Base-by-base conservation (phyloP, 192 early-diverging fungal genomes). In the Entomortierella parvispora region DNA sequence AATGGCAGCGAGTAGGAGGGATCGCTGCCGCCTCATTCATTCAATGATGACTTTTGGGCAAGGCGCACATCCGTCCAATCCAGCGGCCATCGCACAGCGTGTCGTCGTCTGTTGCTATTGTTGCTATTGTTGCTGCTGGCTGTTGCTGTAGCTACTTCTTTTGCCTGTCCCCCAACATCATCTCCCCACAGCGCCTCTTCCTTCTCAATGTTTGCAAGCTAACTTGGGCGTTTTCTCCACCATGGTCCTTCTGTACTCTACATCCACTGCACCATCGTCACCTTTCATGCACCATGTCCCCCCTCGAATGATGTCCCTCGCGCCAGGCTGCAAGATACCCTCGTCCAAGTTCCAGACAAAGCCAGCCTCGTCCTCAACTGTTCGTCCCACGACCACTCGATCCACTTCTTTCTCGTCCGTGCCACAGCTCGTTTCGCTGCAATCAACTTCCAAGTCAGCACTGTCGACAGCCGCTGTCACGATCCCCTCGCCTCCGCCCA, bases 401-500 rank as follows among this genome's bases (percentile, higher is more conserved):
- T 77, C 74, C 18, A 77, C 66, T 9, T 77, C 74, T 7, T 37
- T 40, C 2, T 68, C 74, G 1, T 63, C 65, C 17, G 33, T 68
- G 1, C 65, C 74, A 37, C 47, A 25, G 26, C 32, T 58, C 15
- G 11, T 31, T 31, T 32, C 47, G 56, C 34, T 44, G 28, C 44
- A 42, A 22, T 12, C 15, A n/a, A 22, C 32, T 0, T 15, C 47
- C 12, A 55, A 29, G 18, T 15, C 23, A 12, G 17, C 66, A 5
- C n/a, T n/a, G n/a, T 45, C 64, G 3, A 45, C 74, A 2, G 10
- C 40, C 33, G 53, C 65, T 34, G 51, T 68, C 44, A 28, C 55
- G 18, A 77, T 68, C 52, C 74, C 74, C 14, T 77, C 65, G 7
- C 74, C 74, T 2, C 65, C 74, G 8, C 29, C 55, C 14, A 68